phyloP scores from a whole-genome alignment of 1,284 basidiomycete species.

The Paramarasmius palmivorus region DNA sequence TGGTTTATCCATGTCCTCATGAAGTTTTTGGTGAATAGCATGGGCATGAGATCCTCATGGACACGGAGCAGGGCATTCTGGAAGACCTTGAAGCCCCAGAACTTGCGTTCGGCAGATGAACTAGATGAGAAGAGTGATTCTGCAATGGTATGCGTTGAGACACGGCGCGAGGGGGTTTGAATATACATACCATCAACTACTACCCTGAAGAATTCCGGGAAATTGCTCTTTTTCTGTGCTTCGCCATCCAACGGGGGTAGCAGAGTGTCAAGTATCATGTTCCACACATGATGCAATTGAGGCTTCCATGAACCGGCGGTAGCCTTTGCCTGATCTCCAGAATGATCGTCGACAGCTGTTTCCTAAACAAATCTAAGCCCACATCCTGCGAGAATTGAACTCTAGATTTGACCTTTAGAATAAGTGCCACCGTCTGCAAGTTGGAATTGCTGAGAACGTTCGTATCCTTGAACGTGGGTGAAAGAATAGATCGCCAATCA shows the following conservation, averaged over 20 bases:
- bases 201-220: conserved; percentile 88
- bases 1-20: conserved; percentile 98
- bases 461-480: conserved; percentile 76
- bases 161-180: background rate
- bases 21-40: conserved; percentile 93
- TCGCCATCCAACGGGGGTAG: conserved; percentile 49
- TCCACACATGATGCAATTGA: conserved; percentile 93
- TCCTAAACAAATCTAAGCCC: conserved; percentile 41
- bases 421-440: conserved; percentile 70
- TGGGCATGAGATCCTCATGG: conserved; percentile 67
- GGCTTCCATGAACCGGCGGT: conserved; percentile 81
- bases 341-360: conserved; percentile 57
- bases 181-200: conserved; percentile 80
- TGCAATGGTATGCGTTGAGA: conserved; percentile 28
- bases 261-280: conserved; percentile 76
- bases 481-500: conserved; percentile 71
- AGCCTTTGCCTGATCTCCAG: conserved; percentile 42
- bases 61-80: conserved; percentile 78
- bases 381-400: conserved; percentile 11
- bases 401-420: conserved; percentile 66
- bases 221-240: conserved; percentile 56
- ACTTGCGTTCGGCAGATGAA: conserved; percentile 88
- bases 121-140: conserved; percentile 87
- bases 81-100: conserved; percentile 95
- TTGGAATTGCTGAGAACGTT: conserved; percentile 73